Percentiles rank a stretch among this genome's conserved stretches.
These are phyloP conservation scores for Podila epicladia DNA, from an alignment of 192 early-diverging fungal species.

Conservation along the genomic window DNA sequence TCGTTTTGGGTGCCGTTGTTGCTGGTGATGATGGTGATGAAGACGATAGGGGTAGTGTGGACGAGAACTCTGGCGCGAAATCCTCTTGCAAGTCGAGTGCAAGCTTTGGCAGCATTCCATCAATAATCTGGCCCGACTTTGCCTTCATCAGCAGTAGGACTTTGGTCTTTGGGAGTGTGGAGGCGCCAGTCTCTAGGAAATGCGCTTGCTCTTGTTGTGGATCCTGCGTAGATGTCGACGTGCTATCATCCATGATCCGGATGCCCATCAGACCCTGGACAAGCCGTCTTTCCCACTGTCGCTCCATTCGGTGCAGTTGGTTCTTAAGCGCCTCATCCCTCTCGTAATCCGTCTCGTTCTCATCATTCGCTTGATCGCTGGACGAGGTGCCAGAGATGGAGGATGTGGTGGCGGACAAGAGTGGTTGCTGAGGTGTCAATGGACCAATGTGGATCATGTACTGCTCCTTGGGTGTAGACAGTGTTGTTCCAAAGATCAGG, in stretches of 20 bases:
- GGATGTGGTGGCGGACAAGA: not conserved
- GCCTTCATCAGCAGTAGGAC: slow-evolving; percentile 28
- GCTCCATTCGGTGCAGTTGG: slow-evolving; percentile 10
- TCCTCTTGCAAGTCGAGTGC: slow-evolving; percentile 23
- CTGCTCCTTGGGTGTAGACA: slow-evolving; percentile 30
- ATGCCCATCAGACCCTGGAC: slow-evolving; percentile 36
- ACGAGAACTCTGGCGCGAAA: not conserved
- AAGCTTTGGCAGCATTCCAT: slow-evolving; percentile 27
- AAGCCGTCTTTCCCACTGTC: slow-evolving; percentile 23
- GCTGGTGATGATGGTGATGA: not conserved
- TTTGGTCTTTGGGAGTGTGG: slow-evolving; percentile 1
- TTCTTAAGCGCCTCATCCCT: not conserved
- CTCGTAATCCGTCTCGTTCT: not conserved
- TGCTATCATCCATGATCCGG: not conserved
- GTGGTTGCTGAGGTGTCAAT: slow-evolving; percentile 3
- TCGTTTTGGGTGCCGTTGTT: not conserved
- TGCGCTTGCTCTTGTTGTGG: not conserved
- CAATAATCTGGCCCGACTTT: slow-evolving; percentile 5
- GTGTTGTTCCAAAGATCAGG: slow-evolving; percentile 25
- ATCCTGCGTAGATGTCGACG: not conserved
- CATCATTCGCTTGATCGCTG: not conserved
- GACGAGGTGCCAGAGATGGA: no score
- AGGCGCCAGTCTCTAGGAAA: not conserved
- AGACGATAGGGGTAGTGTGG: not conserved
- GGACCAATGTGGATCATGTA: slow-evolving; percentile 47